A percentile compares a stretch with the other conserved stretches of the same genome.
phyloP scores from a whole-genome alignment of 2,329 filamentous ascomycete species.

The Phialophora verrucosa region DNA sequence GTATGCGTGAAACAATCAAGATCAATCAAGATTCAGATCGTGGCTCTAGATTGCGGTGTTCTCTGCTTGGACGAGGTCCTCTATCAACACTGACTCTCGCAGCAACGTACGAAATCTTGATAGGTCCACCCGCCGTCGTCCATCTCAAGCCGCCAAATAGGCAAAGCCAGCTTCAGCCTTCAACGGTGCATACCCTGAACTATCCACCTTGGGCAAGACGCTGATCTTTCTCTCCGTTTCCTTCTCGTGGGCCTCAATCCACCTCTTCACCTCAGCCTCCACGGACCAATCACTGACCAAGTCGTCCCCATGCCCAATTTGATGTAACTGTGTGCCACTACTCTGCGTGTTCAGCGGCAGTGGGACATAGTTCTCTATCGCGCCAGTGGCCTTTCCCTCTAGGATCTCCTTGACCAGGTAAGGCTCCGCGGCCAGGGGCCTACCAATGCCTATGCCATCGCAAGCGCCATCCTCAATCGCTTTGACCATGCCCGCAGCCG shows the following conservation, averaged over 20 bases:
- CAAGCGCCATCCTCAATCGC: constrained; percentile 28
- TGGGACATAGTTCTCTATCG: constrained; percentile 36
- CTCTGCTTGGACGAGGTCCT: not conserved
- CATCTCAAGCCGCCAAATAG: constrained; percentile 27
- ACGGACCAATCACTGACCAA: constrained; percentile 37
- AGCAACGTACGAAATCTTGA: not conserved
- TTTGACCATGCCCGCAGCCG: constrained; percentile 34
- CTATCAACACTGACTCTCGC: not conserved
- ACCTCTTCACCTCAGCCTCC: constrained; percentile 37
- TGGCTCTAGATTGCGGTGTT: not conserved
- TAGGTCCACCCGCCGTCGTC: not conserved
- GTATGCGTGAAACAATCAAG: constrained; percentile 21
- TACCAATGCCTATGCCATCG: constrained; percentile 36
- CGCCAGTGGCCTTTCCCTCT: constrained; percentile 29
- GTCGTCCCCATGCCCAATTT: constrained; percentile 31
- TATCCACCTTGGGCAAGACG: constrained; percentile 43
- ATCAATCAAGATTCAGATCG: constrained; percentile 3
- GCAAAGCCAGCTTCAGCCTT: constrained; percentile 35
- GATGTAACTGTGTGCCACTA: constrained; percentile 36
- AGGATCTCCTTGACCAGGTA: constrained; percentile 35
- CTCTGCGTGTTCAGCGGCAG: constrained; percentile 34
- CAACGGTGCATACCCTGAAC: constrained; percentile 44
- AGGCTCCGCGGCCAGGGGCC: constrained; percentile 36
- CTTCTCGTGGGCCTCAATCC: constrained; percentile 34
- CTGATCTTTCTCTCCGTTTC: constrained; percentile 38